Evolutionary conservation across 2,329 filamentous ascomycete species (phyloP), one percentile per base, ranked within the genome.

Genomic region (Fusarium sp.): DNA sequence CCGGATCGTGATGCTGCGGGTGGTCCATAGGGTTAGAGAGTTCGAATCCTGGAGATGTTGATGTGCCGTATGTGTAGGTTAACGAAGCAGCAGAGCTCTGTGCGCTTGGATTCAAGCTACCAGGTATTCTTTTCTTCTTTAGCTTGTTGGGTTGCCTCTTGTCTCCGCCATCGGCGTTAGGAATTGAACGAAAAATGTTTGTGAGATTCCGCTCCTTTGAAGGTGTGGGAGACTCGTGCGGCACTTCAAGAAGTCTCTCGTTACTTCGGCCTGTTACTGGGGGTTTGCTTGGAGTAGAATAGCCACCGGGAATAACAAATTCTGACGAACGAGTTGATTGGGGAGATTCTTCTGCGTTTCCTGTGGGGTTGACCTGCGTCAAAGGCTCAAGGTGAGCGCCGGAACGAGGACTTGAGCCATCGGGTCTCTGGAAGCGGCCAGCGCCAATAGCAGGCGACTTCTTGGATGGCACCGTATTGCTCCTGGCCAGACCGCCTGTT

Each of bases 401-500:
- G 7, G 76, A 77, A 18, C 76, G 73, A 15, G 74, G 74, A 5
- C 74, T 73, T 12, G 76, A 65, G 28, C 63, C 73, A 9, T 79
- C 79, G 10, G 69, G 61, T 70, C 80, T 79, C 33, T 87, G 85
- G 72, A 94, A 92, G n/a, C 91, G 86, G 8, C 87, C 86, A 3
- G 89, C 86, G 40, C 88, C 83, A 42, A 94, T 79, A 10, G 88
- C 89, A 9, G 93, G 93, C 0, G 93, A 96, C 77, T 92, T 91
- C 77, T 97, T 97, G 0, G 95, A 96, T 1, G 96, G 96, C 15
- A 98, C 85, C 4, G 96, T 99, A 77, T 98, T 98, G 80, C 95
- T 97, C 60, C 88, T 84, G 40, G 80, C 83, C 18, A 89, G 77
- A 16, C 85, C 83, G 45, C 88, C 83, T 2, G 85, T 85, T 1